Percentiles rank a stretch among this genome's conserved stretches.
Evolutionary conservation across 2,329 filamentous ascomycete genomes (phyloP).

Genomic region (Xylariaceae sp.): DNA sequence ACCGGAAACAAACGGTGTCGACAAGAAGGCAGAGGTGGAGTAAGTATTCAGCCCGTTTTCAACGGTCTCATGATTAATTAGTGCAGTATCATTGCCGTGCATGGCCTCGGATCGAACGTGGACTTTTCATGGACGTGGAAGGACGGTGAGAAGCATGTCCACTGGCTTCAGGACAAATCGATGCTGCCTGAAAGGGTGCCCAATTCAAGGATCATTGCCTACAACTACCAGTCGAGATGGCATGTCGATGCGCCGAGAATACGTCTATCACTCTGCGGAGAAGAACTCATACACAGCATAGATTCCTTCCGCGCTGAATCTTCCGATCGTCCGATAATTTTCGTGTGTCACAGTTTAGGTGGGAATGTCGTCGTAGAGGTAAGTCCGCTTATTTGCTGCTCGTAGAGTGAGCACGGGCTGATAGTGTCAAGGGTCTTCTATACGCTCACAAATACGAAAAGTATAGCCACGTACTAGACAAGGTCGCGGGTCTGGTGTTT

Average conservation of each 20-base stretch:
- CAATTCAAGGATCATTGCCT: slow-evolving; percentile 13
- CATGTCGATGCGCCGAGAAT: slow-evolving; percentile 4
- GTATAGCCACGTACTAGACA: slow-evolving; percentile 1
- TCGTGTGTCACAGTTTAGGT: slow-evolving; percentile 11
- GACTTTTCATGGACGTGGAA: slow-evolving; percentile 15
- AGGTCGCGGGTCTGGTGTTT: background rate
- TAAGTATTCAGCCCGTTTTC: background rate
- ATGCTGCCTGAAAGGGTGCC: slow-evolving; percentile 16
- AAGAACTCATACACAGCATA: slow-evolving; percentile 9
- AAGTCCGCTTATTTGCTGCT: background rate
- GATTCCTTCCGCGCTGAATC: slow-evolving; percentile 4
- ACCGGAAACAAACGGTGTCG: background rate
- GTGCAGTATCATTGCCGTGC: slow-evolving; percentile 8
- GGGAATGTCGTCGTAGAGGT: slow-evolving; percentile 10
- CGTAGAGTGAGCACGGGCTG: background rate
- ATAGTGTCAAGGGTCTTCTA: slow-evolving; percentile 3
- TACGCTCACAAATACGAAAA: slow-evolving; percentile 2
- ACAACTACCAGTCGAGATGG: slow-evolving; percentile 14
- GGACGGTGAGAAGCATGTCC: slow-evolving; percentile 1
- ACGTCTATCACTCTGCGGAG: slow-evolving; percentile 12
- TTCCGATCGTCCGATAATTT: slow-evolving; percentile 7
- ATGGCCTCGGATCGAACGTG: slow-evolving; percentile 11
- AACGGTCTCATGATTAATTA: background rate
- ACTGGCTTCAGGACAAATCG: slow-evolving; percentile 15
- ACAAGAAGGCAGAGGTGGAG: background rate